Evolutionary conservation across 768 basidiomycete species (phyloP).

Genomic region (Mycena polygramma): DNA sequence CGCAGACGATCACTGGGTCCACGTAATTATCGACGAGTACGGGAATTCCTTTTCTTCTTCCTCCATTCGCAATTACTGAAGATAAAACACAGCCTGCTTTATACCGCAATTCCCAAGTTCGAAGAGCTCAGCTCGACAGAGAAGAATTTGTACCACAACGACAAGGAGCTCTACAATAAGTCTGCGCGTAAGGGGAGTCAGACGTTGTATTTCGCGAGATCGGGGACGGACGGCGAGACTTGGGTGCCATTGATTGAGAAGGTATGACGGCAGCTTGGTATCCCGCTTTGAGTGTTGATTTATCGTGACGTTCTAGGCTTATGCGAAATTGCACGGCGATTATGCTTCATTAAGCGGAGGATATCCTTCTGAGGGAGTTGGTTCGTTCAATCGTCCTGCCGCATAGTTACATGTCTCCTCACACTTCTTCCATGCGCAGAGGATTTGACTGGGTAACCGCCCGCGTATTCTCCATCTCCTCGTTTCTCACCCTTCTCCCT

Average conservation of each 20-base stretch:
- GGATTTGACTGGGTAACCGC: slow-evolving; percentile 65
- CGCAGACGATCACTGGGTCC: slow-evolving; percentile 53
- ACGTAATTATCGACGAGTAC: slow-evolving; percentile 71
- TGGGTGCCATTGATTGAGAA: slow-evolving; percentile 72
- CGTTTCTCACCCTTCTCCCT: not conserved
- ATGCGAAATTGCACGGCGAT: slow-evolving; percentile 44
- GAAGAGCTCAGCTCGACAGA: slow-evolving; percentile 58
- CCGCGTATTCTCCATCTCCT: too few relatives aligned
- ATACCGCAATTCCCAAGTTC: slow-evolving; percentile 63
- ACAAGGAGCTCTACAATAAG: slow-evolving; percentile 60
- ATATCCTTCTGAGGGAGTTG: slow-evolving; percentile 58
- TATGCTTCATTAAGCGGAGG: slow-evolving; percentile 61
- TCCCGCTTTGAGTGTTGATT: slow-evolving; percentile 42
- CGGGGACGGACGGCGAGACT: slow-evolving; percentile 62
- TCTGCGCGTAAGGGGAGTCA: slow-evolving; percentile 61
- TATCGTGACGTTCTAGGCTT: slow-evolving; percentile 12
- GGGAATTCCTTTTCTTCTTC: not conserved
- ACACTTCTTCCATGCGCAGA: slow-evolving; percentile 40
- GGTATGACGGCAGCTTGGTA: slow-evolving; percentile 56
- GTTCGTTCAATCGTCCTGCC: too few relatives aligned
- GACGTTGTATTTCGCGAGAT: slow-evolving; percentile 63
- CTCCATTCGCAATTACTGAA: not conserved
- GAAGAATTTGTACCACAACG: slow-evolving; percentile 62
- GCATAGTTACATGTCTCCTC: too few relatives aligned
- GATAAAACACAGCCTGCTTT: slow-evolving; percentile 55